phyloP scores from a whole-genome alignment of 1,284 basidiomycete genomes.

The Melampsora americana region DNA sequence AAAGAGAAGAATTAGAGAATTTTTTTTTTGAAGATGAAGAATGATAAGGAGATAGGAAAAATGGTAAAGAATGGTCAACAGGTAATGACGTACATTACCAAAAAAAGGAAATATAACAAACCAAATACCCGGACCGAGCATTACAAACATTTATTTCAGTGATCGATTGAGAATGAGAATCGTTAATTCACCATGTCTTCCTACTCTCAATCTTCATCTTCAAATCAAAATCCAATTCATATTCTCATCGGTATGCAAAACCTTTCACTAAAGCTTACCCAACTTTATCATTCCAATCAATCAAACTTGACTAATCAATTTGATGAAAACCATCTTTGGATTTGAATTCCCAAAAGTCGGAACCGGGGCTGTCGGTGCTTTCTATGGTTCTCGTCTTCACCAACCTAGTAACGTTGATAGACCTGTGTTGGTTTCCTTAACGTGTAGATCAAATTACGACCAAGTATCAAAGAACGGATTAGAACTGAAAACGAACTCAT shows the following conservation, averaged over 20 bases:
- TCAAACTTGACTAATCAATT: neutral
- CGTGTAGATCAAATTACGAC: slow-evolving; percentile 57
- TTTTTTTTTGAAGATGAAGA: too few species aligned
- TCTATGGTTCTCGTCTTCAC: slow-evolving; percentile 57
- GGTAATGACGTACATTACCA: too few species aligned
- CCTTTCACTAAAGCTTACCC: neutral
- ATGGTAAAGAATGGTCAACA: too few species aligned
- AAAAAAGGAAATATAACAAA: too few species aligned
- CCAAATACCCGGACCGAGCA: too few species aligned
- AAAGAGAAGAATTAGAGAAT: too few species aligned
- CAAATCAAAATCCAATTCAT: neutral
- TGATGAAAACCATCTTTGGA: neutral
- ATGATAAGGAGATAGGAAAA: too few species aligned
- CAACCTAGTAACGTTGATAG: slow-evolving; percentile 45
- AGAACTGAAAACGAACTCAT: slow-evolving; percentile 54
- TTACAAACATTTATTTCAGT: too few species aligned
- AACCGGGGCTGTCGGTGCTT: slow-evolving; percentile 57
- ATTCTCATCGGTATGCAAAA: neutral
- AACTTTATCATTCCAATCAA: neutral
- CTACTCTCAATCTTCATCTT: neutral
- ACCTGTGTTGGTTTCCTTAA: slow-evolving; percentile 54
- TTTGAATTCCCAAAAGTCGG: slow-evolving; percentile 51
- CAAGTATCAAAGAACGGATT: slow-evolving; percentile 54
- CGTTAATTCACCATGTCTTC: too few species aligned
- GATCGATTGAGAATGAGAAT: too few species aligned